Evolutionary conservation across 306 rosid genomes (phyloP).

Genomic region (Neltuma alba): DNA sequence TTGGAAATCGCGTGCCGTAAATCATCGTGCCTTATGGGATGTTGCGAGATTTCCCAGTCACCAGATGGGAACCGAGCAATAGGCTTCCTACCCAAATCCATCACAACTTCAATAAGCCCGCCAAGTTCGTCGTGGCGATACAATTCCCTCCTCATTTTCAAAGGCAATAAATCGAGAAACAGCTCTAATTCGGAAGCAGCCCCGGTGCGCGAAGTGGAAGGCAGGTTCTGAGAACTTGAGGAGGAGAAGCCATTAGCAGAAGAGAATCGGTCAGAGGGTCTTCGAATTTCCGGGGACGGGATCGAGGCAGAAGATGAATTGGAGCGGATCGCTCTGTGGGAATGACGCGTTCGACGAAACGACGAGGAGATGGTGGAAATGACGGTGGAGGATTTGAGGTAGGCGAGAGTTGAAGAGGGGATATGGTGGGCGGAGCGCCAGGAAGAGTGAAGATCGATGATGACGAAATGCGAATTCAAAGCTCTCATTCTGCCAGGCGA

Average conservation of each 20-base stretch:
- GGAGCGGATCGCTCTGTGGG: slow-evolving; percentile 42
- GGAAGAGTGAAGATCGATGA: slow-evolving; percentile 61
- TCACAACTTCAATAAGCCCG: slow-evolving; percentile 81
- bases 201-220: slow-evolving; percentile 51
- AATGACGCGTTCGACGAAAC: slow-evolving; percentile 56
- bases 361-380: slow-evolving; percentile 53
- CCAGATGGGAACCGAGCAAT: slow-evolving; percentile 92
- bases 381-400: slow-evolving; percentile 46
- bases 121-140: slow-evolving; percentile 62
- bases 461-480: slow-evolving; percentile 10
- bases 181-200: slow-evolving; percentile 60
- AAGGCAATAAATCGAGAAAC: slow-evolving; percentile 76
- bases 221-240: slow-evolving; percentile 22
- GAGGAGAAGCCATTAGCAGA: slow-evolving; percentile 48
- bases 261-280: slow-evolving; percentile 78
- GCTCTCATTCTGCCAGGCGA: slow-evolving; percentile 17
- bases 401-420: slow-evolving; percentile 54
- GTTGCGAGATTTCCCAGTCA: slow-evolving; percentile 84
- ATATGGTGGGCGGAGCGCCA: slow-evolving; percentile 58
- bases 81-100: slow-evolving; percentile 95
- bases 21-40: slow-evolving; percentile 61
- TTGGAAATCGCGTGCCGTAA: slow-evolving; percentile 81
- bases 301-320: slow-evolving; percentile 40
- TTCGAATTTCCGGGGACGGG: slow-evolving; percentile 66
- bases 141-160: slow-evolving; percentile 66